Evolutionary conservation across 257 asterid genomes (phyloP), one percentile per base, ranked within the genome.

Genomic region (Mentha longifolia): DNA sequence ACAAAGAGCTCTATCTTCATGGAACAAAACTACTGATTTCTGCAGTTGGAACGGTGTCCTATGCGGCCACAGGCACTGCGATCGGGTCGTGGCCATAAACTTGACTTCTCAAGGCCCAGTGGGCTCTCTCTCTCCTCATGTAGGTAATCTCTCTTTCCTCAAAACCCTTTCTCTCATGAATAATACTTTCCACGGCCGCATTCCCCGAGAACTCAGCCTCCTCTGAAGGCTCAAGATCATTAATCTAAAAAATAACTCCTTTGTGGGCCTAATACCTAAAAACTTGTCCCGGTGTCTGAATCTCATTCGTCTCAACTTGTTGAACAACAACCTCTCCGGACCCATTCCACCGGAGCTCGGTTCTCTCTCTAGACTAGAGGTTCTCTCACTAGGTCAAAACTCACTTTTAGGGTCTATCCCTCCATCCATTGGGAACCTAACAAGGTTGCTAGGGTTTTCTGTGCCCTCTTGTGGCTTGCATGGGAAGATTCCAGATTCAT

Each of bases 31-130:
- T 3, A n/a, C n/a, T 7, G 51, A 51, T 13, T 46, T 46, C 37
- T 67, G 72, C 62, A 33, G 35, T 1, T 67, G 72, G 72, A 19
- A 52, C 7, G 72, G 72, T 15, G 16, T 67, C 51, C 22, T 3
- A 1, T 67, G 72, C 28, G 28, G 72, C 37, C 50, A 39, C 0
- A 67, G 50, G 14, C 72, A 67, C 46, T 62, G 2, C 1, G 51
- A 67, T 13, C 25, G 72, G 7, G 72, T 67, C 19, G 61, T 50
- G 1, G 14, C 6, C 9, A 67, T 67, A 35, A 17, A 67, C 39
- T n/a, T 67, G 20, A 52, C 2, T 2, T 67, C 72, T 51, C 72
- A 51, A 35, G 62, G 39, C 9, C 30, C 51, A 7, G 62, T 35
- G 4, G 72, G 72, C 11, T 3, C 72, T 6, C 51, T 35, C 11